A percentile compares a stretch with the other conserved stretches of the same genome.
Conservation (phyloP, 2,329 filamentous ascomycete genomes). For the Golovinomyces cichoracearum region DNA sequence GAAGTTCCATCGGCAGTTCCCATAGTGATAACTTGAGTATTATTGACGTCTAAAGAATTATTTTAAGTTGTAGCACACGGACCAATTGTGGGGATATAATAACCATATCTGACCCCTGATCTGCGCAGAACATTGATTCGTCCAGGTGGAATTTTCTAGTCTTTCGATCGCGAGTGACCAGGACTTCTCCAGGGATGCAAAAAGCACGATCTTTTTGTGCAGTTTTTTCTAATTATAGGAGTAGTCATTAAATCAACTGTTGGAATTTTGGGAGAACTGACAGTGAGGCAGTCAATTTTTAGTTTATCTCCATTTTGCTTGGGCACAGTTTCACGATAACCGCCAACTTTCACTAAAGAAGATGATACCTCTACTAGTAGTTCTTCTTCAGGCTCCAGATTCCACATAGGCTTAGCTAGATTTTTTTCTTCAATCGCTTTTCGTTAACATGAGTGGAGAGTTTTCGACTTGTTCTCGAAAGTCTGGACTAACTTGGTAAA, state of each 20-base stretch:
- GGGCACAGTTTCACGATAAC: background rate
- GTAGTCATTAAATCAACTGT: background rate
- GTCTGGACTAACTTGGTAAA: background rate
- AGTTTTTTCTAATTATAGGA: background rate
- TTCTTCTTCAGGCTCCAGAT: background rate
- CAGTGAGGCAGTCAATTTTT: background rate
- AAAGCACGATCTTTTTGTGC: background rate
- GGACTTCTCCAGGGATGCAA: background rate
- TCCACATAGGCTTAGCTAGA: background rate
- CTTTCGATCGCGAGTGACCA: background rate
- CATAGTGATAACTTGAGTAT: constrained; percentile 1
- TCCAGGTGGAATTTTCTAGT: background rate
- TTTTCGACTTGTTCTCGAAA: background rate
- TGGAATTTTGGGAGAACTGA: background rate
- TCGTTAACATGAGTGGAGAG: no score
- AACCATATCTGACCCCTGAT: background rate
- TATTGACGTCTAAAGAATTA: background rate
- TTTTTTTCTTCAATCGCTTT: no score
- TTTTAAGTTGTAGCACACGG: background rate
- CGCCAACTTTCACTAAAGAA: background rate
- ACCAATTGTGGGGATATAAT: background rate
- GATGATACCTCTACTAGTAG: background rate
- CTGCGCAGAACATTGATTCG: background rate
- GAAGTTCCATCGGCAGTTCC: background rate
- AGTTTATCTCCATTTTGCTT: background rate